phyloP scores from a whole-genome alignment of 441 rosid species.

The Erysimum cheiri region DNA sequence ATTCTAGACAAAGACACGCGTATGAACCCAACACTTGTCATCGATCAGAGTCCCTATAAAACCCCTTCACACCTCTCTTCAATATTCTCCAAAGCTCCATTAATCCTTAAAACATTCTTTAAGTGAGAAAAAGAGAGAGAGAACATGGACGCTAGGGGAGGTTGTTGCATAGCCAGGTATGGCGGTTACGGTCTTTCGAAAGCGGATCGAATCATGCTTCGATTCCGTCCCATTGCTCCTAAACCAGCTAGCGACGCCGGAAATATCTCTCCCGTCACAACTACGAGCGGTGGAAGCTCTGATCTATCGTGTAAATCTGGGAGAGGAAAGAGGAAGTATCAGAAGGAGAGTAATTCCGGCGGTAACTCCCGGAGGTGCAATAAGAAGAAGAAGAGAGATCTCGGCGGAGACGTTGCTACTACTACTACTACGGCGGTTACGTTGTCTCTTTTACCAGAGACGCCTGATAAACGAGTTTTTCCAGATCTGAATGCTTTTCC shows the following conservation, averaged over 20 bases:
- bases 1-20: conserved; percentile 37
- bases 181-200: conserved; percentile 56
- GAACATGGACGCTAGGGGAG: conserved; percentile 66
- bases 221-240: conserved; percentile 90
- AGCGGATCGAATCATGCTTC: conserved; percentile 75
- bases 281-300: conserved; percentile 39
- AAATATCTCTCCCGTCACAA: not conserved
- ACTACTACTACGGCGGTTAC: conserved; percentile 47
- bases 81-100: conserved; percentile 12
- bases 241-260: conserved; percentile 54
- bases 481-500: conserved; percentile 47
- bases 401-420: not conserved
- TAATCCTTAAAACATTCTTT: not conserved
- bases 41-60: conserved; percentile 20
- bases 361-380: conserved; percentile 46
- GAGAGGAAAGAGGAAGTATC: conserved; percentile 58
- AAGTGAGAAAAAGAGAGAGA: not conserved
- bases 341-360: conserved; percentile 27
- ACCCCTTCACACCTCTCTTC: conserved; percentile 12
- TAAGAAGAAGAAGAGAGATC: conserved; percentile 40
- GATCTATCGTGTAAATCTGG: conserved; percentile 44
- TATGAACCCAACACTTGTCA: conserved; percentile 40
- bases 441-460: conserved; percentile 67
- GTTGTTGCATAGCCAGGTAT: conserved; percentile 79
- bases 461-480: conserved; percentile 41